A percentile compares a stretch with the other conserved stretches of the same genome.
These are phyloP conservation scores for Hypericum androsaemum DNA, from an alignment of 345 rosid species.

Conservation along the genomic window DNA sequence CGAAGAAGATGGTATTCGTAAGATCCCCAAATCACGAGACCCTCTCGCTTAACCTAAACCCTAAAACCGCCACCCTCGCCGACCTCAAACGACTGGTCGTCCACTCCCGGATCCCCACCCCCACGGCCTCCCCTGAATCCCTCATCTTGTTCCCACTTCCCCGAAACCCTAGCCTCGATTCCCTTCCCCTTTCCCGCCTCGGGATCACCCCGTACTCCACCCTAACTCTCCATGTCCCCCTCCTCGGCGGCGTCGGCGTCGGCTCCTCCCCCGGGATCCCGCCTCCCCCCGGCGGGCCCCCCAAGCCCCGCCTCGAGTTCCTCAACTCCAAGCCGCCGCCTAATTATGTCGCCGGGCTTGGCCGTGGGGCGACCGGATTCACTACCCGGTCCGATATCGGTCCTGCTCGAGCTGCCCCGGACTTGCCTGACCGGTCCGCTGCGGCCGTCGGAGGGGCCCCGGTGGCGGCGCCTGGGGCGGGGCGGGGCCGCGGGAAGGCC, in stretches of 20 bases:
- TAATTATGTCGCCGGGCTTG: slow-evolving; percentile 89
- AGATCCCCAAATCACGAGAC: slow-evolving; percentile 42
- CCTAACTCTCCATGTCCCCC: slow-evolving; percentile 41
- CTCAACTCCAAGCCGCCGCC: slow-evolving; percentile 76
- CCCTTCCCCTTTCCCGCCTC: slow-evolving; percentile 34
- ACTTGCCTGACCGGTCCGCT: slow-evolving; percentile 71
- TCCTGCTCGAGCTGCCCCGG: slow-evolving; percentile 91
- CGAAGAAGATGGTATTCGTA: slow-evolving; percentile 45
- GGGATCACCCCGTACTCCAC: slow-evolving; percentile 41
- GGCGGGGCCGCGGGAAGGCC: slow-evolving; percentile 64
- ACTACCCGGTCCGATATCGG: slow-evolving; percentile 97
- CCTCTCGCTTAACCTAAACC: slow-evolving; percentile 34
- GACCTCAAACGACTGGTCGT: slow-evolving; percentile 37
- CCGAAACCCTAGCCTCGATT: background rate
- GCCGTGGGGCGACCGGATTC: slow-evolving; percentile 95
- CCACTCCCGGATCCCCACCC: slow-evolving; percentile 23
- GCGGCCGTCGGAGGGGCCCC: slow-evolving; percentile 46
- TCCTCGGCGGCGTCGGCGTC: slow-evolving; percentile 40
- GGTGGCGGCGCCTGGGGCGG: slow-evolving; percentile 30
- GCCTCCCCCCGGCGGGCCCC: slow-evolving; percentile 29
- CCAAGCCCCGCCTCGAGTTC: slow-evolving; percentile 74
- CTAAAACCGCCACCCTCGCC: slow-evolving; percentile 41
- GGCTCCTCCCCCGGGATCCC: too few relatives aligned
- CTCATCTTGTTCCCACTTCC: slow-evolving; percentile 22
- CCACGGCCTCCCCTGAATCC: slow-evolving; percentile 26